phyloP scores from a whole-genome alignment of 2,329 filamentous ascomycete genomes.

The Dactylonectria macrodidyma region DNA sequence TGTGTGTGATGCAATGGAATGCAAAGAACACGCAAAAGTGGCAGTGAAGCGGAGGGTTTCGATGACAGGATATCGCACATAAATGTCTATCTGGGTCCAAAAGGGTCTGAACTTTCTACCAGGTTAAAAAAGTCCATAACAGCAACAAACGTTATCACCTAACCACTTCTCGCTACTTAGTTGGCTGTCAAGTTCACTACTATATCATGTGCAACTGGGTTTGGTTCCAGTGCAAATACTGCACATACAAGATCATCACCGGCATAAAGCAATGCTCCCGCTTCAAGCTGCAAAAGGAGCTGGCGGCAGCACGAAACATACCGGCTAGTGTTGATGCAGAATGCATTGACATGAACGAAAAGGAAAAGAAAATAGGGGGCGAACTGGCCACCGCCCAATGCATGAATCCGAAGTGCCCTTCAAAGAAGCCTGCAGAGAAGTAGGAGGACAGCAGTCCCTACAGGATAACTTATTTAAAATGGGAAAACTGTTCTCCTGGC shows the following conservation, averaged over 20 bases:
- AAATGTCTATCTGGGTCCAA: background rate
- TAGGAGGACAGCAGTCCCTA: background rate
- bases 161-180: background rate
- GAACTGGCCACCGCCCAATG: background rate
- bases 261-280: background rate
- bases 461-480: background rate
- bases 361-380: background rate
- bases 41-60: background rate
- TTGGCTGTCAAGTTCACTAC: background rate
- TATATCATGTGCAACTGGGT: background rate
- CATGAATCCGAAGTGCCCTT: background rate
- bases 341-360: background rate
- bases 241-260: background rate
- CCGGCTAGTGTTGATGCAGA: background rate
- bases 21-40: background rate
- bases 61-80: background rate
- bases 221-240: background rate
- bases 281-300: background rate
- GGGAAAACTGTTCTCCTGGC: background rate
- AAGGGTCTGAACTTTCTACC: background rate
- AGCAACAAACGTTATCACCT: background rate
- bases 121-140: background rate
- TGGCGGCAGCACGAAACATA: too few relatives aligned
- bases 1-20: background rate
- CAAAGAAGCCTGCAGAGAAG: background rate